Percentiles rank a stretch among this genome's conserved stretches.
phyloP scores from a whole-genome alignment of 768 basidiomycete species.

The Ephemerocybe angulata region DNA sequence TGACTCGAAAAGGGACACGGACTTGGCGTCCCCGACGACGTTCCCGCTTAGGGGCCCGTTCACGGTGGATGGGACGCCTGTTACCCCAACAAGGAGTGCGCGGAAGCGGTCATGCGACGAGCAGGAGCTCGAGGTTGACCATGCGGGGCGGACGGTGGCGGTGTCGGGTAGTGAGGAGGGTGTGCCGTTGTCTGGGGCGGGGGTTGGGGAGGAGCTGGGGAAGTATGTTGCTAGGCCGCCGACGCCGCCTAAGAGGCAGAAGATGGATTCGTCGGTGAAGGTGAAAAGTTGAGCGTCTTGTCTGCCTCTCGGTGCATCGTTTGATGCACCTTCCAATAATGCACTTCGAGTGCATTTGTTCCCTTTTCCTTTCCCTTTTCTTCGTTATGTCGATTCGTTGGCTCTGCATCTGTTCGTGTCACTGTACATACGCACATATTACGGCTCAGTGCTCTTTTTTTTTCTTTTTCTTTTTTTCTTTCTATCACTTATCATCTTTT shows the following conservation, averaged over 20 bases:
- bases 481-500: too few relatives aligned
- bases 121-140: neutral
- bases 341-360: too few relatives aligned
- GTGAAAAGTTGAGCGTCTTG: neutral
- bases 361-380: too few relatives aligned
- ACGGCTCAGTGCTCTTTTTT: too few relatives aligned
- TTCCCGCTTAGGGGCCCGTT: neutral
- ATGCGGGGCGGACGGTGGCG: neutral
- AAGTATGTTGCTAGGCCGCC: neutral
- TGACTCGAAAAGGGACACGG: neutral
- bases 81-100: neutral
- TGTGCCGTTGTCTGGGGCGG: neutral
- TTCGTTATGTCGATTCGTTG: too few relatives aligned
- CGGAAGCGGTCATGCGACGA: conserved; percentile 28
- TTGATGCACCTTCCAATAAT: neutral
- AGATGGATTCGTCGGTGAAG: neutral
- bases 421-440: too few relatives aligned
- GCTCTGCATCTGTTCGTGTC: too few relatives aligned
- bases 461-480: too few relatives aligned
- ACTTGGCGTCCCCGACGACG: neutral
- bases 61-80: conserved; percentile 3
- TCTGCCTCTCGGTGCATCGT: neutral
- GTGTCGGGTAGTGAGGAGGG: neutral
- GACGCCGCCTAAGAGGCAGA: neutral
- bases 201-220: neutral